A percentile compares a stretch with the other conserved stretches of the same genome.
phyloP scores from a whole-genome alignment of 805 yeast genomes.

The Candida silvicultrix region DNA sequence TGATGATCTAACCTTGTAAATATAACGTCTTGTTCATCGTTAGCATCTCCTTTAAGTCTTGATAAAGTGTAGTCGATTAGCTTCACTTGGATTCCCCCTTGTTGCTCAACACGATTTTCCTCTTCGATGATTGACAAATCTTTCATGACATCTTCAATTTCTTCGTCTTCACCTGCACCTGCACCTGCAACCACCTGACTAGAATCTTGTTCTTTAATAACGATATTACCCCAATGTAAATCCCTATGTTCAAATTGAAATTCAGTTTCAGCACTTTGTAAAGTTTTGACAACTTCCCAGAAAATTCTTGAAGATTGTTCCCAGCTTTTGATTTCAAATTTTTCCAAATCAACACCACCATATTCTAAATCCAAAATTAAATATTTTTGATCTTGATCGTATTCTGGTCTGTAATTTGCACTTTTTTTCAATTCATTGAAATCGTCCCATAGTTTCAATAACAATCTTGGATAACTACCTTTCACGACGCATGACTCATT shows the following conservation, averaged over 20 bases:
- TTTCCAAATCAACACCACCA: slow-evolving; percentile 39
- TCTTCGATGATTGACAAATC: slow-evolving; percentile 16
- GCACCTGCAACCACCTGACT: background rate
- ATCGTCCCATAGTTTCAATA: slow-evolving; percentile 40
- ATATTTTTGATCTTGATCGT: slow-evolving; percentile 23
- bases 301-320: slow-evolving; percentile 38
- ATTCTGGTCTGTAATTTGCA: slow-evolving; percentile 34
- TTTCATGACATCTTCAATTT: slow-evolving; percentile 15
- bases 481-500: slow-evolving; percentile 38
- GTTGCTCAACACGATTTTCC: slow-evolving; percentile 5
- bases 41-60: slow-evolving; percentile 34
- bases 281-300: slow-evolving; percentile 42
- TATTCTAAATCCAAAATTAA: slow-evolving; percentile 32
- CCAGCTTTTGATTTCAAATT: slow-evolving; percentile 34
- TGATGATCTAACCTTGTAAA: slow-evolving; percentile 62
- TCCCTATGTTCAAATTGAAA: slow-evolving; percentile 67
- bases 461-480: slow-evolving; percentile 35
- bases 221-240: slow-evolving; percentile 59
- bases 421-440: slow-evolving; percentile 24
- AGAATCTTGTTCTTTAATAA: slow-evolving; percentile 31
- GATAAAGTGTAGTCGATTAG: slow-evolving; percentile 55
- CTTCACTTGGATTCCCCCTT: slow-evolving; percentile 28
- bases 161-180: slow-evolving; percentile 1
- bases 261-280: slow-evolving; percentile 45
- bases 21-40: slow-evolving; percentile 20